Base-by-base conservation (phyloP, 2,329 filamentous ascomycete species). In the Stenocarpella maydis region DNA sequence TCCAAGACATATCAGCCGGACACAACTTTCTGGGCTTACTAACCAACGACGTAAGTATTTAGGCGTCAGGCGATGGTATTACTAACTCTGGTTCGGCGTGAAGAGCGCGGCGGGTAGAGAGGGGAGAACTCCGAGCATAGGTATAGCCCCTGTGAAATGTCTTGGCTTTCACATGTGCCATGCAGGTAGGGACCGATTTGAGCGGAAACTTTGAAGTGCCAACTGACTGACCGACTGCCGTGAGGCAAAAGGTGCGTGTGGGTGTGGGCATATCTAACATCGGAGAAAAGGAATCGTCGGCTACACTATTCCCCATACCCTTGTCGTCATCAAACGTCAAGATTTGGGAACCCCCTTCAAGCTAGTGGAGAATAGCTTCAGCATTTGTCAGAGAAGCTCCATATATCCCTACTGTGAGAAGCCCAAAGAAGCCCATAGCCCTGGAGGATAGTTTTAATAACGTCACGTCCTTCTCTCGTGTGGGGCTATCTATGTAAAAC, bases 241-340 rank as follows among this genome's bases (percentile, higher is more conserved):
- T 10, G 19, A 5, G 21, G 12, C 21, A 12, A 43, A 43, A 14
- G 24, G 39, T 61, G 58, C 19, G 26, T 49, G 41, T 34, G 24
- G 41, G 31, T 37, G 58, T 37, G 58, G 43, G 55, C 41, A 61
- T 24, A 47, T 63, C 41, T 34, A 28, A 34, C 10, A n/a, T 47
- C 58, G 58, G 58, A 47, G 58, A 24, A 63, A 63, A 37, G 43
- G 58, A 49, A 37, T 15, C n/a, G 41, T 63, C 58, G 58, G 58
- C 43, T 63, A 49, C 49, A n/a, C n/a, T n/a, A n/a, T 21, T 24
- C 39, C 55, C 34, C 19, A 47, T 15, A 37, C 39, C 34, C 63
- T 34, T 65, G 47, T 65, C 63, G 63, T 65, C 63, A 65, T 65
- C n/a, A 26, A 24, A 54, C 63, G 63, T 65, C 37, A 65, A 52